Conservation (phyloP, 441 rosid genomes). For the Euphorbia corollata region DNA sequence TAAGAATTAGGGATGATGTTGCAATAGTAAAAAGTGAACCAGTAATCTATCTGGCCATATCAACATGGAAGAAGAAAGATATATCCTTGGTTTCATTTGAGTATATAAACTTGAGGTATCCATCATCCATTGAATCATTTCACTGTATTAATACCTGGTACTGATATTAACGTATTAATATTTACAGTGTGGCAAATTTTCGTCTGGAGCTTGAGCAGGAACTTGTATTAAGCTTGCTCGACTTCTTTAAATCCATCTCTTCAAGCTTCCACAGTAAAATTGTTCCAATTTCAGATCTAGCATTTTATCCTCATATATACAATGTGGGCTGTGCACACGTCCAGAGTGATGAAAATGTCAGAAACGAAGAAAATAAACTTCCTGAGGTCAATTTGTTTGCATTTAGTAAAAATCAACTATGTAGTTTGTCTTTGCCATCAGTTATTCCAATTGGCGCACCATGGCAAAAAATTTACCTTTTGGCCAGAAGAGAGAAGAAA, state of each 20-base stretch:
- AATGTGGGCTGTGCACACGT: conserved; percentile 29
- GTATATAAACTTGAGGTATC: conserved; percentile 62
- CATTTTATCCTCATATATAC: conserved; percentile 31
- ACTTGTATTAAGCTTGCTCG: conserved; percentile 58
- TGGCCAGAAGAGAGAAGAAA: conserved; percentile 80
- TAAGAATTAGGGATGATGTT: conserved; percentile 40
- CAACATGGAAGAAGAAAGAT: conserved; percentile 90
- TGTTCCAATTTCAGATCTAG: conserved; percentile 53
- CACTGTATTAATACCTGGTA: conserved; percentile 13
- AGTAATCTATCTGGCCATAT: conserved; percentile 49
- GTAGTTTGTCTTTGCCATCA: conserved; percentile 45
- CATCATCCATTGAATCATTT: conserved; percentile 18
- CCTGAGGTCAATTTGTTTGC: conserved; percentile 32
- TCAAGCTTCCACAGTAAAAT: conserved; percentile 52
- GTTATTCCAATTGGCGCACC: conserved; percentile 96
- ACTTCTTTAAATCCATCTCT: conserved; percentile 57
- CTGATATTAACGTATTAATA: conserved; percentile 26
- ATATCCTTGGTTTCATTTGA: conserved; percentile 56
- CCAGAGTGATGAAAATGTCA: conserved; percentile 26
- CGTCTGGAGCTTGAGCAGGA: conserved; percentile 90
- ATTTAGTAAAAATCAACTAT: conserved; percentile 33
- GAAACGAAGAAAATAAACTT: conserved; percentile 31
- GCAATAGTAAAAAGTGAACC: conserved; percentile 41
- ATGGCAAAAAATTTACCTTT: conserved; percentile 77
- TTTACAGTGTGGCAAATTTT: conserved; percentile 74